Evolutionary conservation across 2,329 filamentous ascomycete species (phyloP), one percentile per base, ranked within the genome.

Genomic region (Diplodia mutila): DNA sequence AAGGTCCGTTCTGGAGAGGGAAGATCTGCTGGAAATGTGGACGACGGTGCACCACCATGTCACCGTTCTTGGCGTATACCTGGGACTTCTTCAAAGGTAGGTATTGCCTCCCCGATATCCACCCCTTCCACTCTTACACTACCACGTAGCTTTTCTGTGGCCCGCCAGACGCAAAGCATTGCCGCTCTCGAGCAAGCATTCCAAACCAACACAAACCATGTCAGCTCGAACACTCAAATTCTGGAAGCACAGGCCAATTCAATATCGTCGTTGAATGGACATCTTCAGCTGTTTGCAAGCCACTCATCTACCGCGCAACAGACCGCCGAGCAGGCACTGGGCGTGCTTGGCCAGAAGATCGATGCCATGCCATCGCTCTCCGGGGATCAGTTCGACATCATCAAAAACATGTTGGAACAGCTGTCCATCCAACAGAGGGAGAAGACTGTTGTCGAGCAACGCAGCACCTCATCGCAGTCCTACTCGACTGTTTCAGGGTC

Each of bases 21-120:
- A 66, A 29, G 49, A 66, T 25, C 2, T 66, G 18, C 32, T 29
- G 18, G 49, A 57, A 29, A 49, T 66, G 27, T 42, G n/a, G 23
- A 39, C 29, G 2, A 42, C 32, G 6, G 49, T 55, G 25, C 21
- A 57, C 7, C 25, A 46, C 23, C 64, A 66, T 25, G 23, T 37
- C 16, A 55, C 34, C 16, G 8, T 29, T 3, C 51, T 66, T 0
- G 32, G 21, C n/a, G 16, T 57, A 16, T 42, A 57, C 29, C 16
- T 66, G 8, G 54, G 49, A 0, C 1, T 55, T 5, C 27, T 34
- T 34, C 52, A 37, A 7, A 55, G 52, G 52, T 55, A 55, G 18
- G 3, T 12, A 14, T 1, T 16, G 4, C 5, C 37, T 39, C 37
- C 4, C 16, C 16, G 14, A 4, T 14, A 39, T 16, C 37, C 12